Base-by-base conservation (phyloP, 2,329 filamentous ascomycete genomes). In the Aspergillus persii region DNA sequence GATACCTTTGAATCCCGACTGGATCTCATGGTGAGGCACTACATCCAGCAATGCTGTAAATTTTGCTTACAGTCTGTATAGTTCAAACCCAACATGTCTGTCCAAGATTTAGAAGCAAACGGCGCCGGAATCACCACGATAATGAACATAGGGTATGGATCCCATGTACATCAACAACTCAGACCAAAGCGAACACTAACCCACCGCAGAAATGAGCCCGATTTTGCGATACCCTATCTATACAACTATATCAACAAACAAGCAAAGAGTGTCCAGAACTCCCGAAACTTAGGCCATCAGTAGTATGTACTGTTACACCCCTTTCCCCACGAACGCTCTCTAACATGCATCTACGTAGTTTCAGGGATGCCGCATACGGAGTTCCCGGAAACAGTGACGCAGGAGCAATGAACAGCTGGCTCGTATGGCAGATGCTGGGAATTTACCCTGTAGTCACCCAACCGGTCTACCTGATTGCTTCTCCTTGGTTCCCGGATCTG, bases 361-460 rank as follows among this genome's bases (percentile, higher is more conserved):
- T 89, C 74, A 80, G 79, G 54, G 77, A 83, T 4, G 81, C 81
- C 0, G 75, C 80, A 0, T 72, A 71, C 18, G 87, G 88, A 0
- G 76, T 91, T 0, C 88, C 88, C 0, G 88, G 88, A 0, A 90
- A 91, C 72, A 86, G 82, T 46, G 88, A 91, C 69, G 86, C 86
- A 1, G 88, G 80, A 0, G 80, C 80, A 1, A 68, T 83, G 62
- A 80, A 81, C 48, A 80, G 77, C 49, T 83, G 80, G 81, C 69
- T 83, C 3, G 63, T 83, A 0, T 83, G 79, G 77, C 76, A 81
- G 58, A 78, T 83, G 68, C 62, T 83, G 0, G 81, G 81, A 0
- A 62, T 82, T 8, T 82, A 81, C 62, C 80, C 80, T 0, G 71
- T 82, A 2, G 77, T 80, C 27, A 80, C 79, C 0, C 79, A 81